Evolutionary conservation across 371 early-diverging fungal species (phyloP).

Genomic region (Sporodiniella umbellata): DNA sequence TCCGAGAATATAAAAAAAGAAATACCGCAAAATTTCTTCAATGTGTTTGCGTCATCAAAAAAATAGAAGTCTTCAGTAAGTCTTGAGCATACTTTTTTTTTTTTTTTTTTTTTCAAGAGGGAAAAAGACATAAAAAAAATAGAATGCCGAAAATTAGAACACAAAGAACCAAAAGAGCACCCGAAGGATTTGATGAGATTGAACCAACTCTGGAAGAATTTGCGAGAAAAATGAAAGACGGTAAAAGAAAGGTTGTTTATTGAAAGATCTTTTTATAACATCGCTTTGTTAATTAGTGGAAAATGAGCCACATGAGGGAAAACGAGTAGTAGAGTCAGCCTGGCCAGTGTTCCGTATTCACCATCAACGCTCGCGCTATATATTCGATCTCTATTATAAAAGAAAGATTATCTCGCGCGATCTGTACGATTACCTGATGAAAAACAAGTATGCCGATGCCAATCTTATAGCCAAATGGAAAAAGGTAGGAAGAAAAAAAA

Average conservation of each 20-base stretch:
- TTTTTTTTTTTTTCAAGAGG: not conserved
- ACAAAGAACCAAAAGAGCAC: slow-evolving; percentile 79
- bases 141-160: slow-evolving; percentile 80
- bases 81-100: not conserved
- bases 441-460: slow-evolving; percentile 92
- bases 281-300: slow-evolving; percentile 66
- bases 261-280: not conserved
- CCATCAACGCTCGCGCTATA: slow-evolving; percentile 94
- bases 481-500: slow-evolving; percentile 60
- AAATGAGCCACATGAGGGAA: slow-evolving; percentile 93
- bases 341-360: slow-evolving; percentile 98
- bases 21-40: too few species aligned
- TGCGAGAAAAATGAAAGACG: slow-evolving; percentile 93
- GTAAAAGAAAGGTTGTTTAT: slow-evolving; percentile 41
- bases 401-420: slow-evolving; percentile 91
- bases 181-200: slow-evolving; percentile 94
- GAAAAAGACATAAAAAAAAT: not conserved
- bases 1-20: too few species aligned
- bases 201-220: slow-evolving; percentile 93
- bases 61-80: too few species aligned
- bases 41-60: not conserved
- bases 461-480: slow-evolving; percentile 97
- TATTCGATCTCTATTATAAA: slow-evolving; percentile 94
- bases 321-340: slow-evolving; percentile 87
- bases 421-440: slow-evolving; percentile 89